A percentile compares a stretch with the other conserved stretches of the same genome.
Evolutionary conservation across 495 filamentous ascomycete species (phyloP).

Genomic region (Xanthoparmelia taractica): DNA sequence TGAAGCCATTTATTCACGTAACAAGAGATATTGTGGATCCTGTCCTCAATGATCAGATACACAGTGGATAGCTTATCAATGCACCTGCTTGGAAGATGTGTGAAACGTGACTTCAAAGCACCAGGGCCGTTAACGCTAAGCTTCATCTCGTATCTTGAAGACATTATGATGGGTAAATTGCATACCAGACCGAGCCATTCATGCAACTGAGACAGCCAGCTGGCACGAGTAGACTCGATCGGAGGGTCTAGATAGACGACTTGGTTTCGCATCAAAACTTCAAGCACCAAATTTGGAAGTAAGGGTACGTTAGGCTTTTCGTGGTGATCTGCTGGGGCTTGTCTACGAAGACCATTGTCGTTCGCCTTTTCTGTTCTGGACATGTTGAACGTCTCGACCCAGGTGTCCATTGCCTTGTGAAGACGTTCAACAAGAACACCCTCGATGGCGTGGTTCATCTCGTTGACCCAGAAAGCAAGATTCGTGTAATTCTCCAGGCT

Average conservation of each 20-base stretch:
- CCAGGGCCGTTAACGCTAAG: constrained; percentile 55
- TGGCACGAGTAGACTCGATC: constrained; percentile 81
- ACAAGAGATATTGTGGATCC: constrained; percentile 60
- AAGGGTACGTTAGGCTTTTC: constrained; percentile 48
- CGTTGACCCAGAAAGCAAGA: constrained; percentile 74
- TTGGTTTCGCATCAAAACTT: constrained; percentile 93
- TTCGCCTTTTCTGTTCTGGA: constrained; percentile 42
- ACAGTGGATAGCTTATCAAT: constrained; percentile 67
- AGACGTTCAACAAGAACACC: constrained; percentile 66
- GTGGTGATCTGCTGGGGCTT: constrained; percentile 35
- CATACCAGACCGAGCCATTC: constrained; percentile 88
- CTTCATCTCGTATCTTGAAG: constrained; percentile 88
- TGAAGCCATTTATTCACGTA: constrained; percentile 98
- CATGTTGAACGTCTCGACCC: constrained; percentile 74
- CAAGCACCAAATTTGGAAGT: constrained; percentile 60
- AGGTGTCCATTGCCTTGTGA: constrained; percentile 68
- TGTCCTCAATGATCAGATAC: constrained; percentile 71
- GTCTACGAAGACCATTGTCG: constrained; percentile 36
- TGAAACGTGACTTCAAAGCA: constrained; percentile 62
- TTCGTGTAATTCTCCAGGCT: constrained; percentile 95
- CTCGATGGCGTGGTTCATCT: constrained; percentile 79
- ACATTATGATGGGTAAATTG: constrained; percentile 85
- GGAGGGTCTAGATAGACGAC: constrained; percentile 92
- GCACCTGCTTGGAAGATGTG: constrained; percentile 77
- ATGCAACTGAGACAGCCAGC: constrained; percentile 88